These are phyloP conservation scores for Calocybe cyanea DNA, from an alignment of 768 basidiomycete genomes.

Conservation along the genomic window DNA sequence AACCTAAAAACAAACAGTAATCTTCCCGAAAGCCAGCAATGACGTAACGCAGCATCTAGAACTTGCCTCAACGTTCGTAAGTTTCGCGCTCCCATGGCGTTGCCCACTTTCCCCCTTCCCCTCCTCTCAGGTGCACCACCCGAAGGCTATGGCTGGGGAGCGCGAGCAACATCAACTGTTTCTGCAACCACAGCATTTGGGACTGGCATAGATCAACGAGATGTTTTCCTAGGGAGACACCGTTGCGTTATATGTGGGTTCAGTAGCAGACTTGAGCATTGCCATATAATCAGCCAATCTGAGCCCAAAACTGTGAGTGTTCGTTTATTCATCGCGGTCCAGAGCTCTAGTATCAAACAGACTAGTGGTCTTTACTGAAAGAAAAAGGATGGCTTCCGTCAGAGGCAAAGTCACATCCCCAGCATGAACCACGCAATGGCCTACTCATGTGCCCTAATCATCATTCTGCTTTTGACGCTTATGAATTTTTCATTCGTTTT, in stretches of 20 bases:
- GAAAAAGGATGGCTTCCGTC: constrained; percentile 19
- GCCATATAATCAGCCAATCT: background rate
- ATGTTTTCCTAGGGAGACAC: background rate
- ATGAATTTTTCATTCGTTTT: constrained; percentile 23
- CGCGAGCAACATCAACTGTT: background rate
- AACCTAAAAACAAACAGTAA: too few species aligned
- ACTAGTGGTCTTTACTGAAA: constrained; percentile 21
- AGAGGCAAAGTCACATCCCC: constrained; percentile 13
- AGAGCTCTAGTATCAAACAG: constrained; percentile 9
- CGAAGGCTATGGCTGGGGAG: background rate
- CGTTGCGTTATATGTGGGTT: constrained; percentile 2
- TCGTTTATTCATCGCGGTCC: constrained; percentile 5
- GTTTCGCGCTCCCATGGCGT: too few species aligned
- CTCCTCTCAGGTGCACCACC: background rate
- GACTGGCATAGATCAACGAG: background rate
- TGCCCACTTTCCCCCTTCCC: background rate
- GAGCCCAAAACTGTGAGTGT: background rate
- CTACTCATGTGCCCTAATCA: constrained; percentile 20
- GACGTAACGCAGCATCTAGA: too few species aligned
- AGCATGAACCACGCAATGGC: constrained; percentile 21
- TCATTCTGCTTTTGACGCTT: constrained; percentile 13
- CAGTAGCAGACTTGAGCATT: background rate
- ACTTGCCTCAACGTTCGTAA: too few species aligned
- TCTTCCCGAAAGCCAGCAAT: too few species aligned
- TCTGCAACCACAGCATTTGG: background rate